phyloP scores from a whole-genome alignment of 495 filamentous ascomycete genomes.

The Penicillium silybi region DNA sequence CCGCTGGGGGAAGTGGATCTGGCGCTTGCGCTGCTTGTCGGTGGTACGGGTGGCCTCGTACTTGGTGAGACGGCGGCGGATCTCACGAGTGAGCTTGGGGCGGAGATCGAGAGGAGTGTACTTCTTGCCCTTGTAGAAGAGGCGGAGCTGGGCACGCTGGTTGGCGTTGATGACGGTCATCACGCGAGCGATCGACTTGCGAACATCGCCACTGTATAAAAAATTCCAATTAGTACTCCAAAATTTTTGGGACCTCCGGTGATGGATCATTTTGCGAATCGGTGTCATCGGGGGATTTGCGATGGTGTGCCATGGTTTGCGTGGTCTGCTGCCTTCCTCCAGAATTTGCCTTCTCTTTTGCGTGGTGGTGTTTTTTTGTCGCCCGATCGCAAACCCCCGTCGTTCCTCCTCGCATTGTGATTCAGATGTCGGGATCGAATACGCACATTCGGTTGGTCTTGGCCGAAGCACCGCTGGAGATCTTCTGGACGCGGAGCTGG shows the following conservation, averaged over 20 bases:
- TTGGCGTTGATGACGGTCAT: constrained; percentile 99
- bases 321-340: background rate
- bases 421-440: constrained; percentile 19
- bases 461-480: constrained; percentile 81
- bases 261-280: constrained; percentile 5
- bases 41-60: constrained; percentile 77
- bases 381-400: constrained; percentile 16
- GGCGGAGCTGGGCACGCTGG: constrained; percentile 92
- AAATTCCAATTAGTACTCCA: constrained; percentile 23
- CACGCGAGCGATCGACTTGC: constrained; percentile 98
- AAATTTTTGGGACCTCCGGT: constrained; percentile 3
- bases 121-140: constrained; percentile 99
- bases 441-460: constrained; percentile 98
- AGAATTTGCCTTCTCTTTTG: constrained; percentile 2
- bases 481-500: constrained; percentile 94
- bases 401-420: constrained; percentile 7
- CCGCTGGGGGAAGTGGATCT: constrained; percentile 93
- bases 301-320: background rate
- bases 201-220: constrained; percentile 82
- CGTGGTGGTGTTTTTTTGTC: background rate
- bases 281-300: constrained; percentile 1
- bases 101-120: constrained; percentile 96
- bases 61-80: constrained; percentile 86
- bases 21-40: constrained; percentile 90
- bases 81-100: constrained; percentile 92